Evolutionary conservation across 345 rosid genomes (phyloP), one percentile per base, ranked within the genome.

Genomic region (Murraya paniculata): DNA sequence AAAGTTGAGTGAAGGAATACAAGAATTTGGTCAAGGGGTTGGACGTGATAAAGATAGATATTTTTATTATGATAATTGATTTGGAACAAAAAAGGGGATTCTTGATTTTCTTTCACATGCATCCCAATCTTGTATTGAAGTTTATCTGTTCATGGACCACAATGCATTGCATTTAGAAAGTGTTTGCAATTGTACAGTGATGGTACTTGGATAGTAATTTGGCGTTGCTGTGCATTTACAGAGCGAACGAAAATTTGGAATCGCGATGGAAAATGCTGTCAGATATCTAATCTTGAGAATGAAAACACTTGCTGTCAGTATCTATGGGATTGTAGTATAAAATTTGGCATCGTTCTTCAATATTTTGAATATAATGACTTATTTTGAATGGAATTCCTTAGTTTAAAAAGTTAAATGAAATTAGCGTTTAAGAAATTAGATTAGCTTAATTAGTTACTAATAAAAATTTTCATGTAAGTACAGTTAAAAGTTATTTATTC

Each of bases 211-310:
- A 27, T 65, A 68, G 64, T 85, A 55, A 85, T 79, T 39, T 66
- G 71, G 58, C 72, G 70, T 36, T 61, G 82, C 81, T 73, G 80
- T 82, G 45, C 53, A 81, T 79, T 64, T 82, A 81, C 88, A 86
- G 91, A 84, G 85, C 84, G 14, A 62, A 60, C n/a, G 81, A 82
- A 60, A 89, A 86, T 78, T 18, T 85, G 74, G 86, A 79, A 41
- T 82, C 73, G 64, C 61, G 91, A 72, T 85, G 91, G 93, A 78
- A 78, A 72, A 71, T 86, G 84, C 66, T 86, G 14, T 76, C 79
- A 22, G 90, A 85, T 67, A 65, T 82, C 60, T 77, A 78, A 78
- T 82, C 71, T 80, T 80, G 64, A 85, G 89, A 77, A 84, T 83
- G 53, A 82, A 83, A 72, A 41, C 78, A 56, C 76, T 86, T 68